phyloP scores from a whole-genome alignment of 306 rosid genomes.

The Neltuma alba region DNA sequence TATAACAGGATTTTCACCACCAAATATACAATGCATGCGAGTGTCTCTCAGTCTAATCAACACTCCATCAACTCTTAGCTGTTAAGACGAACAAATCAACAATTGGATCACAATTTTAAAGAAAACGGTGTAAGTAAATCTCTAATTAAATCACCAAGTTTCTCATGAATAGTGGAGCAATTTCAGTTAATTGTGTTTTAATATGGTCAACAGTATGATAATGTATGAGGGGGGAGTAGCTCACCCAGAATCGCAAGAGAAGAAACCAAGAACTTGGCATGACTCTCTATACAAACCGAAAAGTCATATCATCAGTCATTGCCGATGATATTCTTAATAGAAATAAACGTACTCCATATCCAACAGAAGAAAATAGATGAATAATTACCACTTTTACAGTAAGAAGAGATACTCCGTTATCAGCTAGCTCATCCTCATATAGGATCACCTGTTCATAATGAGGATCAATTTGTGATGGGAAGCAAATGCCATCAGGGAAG shows the following conservation, averaged over 20 bases:
- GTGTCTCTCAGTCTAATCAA: conserved; percentile 94
- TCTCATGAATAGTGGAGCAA: conserved; percentile 3
- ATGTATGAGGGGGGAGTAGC: conserved; percentile 39
- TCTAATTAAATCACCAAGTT: conserved; percentile 10
- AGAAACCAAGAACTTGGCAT: conserved; percentile 99
- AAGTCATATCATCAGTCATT: conserved; percentile 38
- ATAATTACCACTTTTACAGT: conserved; percentile 91
- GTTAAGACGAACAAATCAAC: conserved; percentile 38
- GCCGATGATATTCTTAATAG: conserved; percentile 22
- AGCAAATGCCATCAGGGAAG: conserved; percentile 27
- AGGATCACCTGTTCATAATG: conserved; percentile 75
- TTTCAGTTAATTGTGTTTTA: conserved; percentile 22
- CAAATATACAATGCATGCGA: conserved; percentile 87
- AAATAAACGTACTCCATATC: conserved; percentile 1
- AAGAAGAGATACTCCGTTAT: conserved; percentile 89
- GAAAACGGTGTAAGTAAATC: conserved; percentile 29
- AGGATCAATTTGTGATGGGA: conserved; percentile 32
- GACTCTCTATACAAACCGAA: conserved; percentile 75
- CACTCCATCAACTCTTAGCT: conserved; percentile 99
- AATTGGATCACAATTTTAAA: conserved; percentile 13
- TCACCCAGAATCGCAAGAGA: conserved; percentile 94
- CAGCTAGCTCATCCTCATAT: conserved; percentile 97
- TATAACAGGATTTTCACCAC: conserved; percentile 59
- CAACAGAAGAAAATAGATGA: conserved; percentile 34
- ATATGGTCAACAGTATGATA: conserved; percentile 13